Conservation (phyloP, 441 rosid species). For the Pelargonium fulgidum region DNA sequence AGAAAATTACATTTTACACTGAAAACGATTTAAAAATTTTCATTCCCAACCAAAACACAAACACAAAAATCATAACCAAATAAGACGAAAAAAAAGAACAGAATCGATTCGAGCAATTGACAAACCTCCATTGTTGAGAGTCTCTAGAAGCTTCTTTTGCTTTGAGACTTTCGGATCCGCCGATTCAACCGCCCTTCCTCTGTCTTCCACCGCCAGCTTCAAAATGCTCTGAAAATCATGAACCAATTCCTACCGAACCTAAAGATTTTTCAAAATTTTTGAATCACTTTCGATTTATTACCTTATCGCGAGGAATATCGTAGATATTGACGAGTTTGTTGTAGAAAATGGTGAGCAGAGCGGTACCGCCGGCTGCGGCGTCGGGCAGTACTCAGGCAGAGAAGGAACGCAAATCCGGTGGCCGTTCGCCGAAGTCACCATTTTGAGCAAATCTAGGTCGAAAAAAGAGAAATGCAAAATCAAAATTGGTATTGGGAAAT, state of each 20-base stretch:
- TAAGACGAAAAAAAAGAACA: no score
- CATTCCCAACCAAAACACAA: no score
- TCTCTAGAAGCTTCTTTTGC: slow-evolving; percentile 39
- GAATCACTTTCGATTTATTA: background rate
- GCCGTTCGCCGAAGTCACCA: slow-evolving; percentile 31
- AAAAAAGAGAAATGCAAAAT: no score
- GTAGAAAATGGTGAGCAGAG: slow-evolving; percentile 80
- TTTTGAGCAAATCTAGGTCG: no score
- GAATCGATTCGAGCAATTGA: no score
- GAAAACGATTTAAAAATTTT: no score
- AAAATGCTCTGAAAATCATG: slow-evolving; percentile 27
- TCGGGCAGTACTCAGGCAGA: slow-evolving; percentile 24
- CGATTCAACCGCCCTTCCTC: slow-evolving; percentile 22
- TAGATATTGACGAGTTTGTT: slow-evolving; percentile 65
- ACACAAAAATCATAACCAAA: background rate
- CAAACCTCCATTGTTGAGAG: slow-evolving; percentile 54
- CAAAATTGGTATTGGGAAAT: no score
- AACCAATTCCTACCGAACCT: background rate
- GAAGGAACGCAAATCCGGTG: slow-evolving; percentile 24
- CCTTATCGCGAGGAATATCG: slow-evolving; percentile 55
- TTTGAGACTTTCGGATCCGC: slow-evolving; percentile 20
- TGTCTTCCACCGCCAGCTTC: slow-evolving; percentile 51
- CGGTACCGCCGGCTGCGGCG: no score
- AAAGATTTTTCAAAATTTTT: no score
- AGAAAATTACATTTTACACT: no score